A percentile compares a stretch with the other conserved stretches of the same genome.
phyloP scores from a whole-genome alignment of 768 basidiomycete species.

The Amanita muscaria region DNA sequence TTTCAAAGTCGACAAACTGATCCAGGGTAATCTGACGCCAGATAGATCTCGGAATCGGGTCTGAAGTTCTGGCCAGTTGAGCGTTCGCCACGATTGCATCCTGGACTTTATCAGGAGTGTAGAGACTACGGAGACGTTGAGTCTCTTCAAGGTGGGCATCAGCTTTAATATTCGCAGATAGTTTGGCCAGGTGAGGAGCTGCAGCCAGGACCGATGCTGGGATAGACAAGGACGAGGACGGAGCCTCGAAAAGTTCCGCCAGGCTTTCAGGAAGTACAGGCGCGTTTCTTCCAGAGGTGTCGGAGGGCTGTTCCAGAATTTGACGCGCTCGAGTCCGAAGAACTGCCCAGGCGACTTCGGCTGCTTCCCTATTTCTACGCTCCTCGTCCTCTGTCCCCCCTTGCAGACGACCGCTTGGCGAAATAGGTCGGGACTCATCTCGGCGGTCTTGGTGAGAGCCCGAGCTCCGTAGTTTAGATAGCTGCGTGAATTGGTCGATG shows the following conservation, averaged over 20 bases:
- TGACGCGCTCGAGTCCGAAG: neutral
- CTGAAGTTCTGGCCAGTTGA: conserved; percentile 4
- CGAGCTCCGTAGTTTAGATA: neutral
- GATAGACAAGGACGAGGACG: conserved; percentile 1
- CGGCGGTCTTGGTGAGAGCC: neutral
- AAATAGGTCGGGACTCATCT: neutral
- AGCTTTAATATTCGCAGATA: conserved; percentile 1
- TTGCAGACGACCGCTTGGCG: neutral
- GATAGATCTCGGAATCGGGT: conserved; percentile 9
- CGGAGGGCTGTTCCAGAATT: conserved; percentile 1
- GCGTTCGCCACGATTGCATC: conserved; percentile 9
- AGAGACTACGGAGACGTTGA: conserved; percentile 2
- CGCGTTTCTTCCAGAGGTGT: neutral
- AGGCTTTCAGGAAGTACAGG: neutral
- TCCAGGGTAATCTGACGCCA: conserved; percentile 8
- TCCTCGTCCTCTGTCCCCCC: neutral
- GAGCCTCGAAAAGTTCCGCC: neutral
- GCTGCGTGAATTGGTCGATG: neutral
- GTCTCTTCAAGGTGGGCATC: conserved; percentile 14
- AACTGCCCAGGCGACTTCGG: neutral
- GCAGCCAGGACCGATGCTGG: conserved; percentile 6
- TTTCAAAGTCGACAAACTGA: too few species aligned
- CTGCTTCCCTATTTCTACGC: conserved; percentile 1
- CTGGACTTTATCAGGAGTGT: conserved; percentile 2
- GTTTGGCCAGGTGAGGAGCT: conserved; percentile 13